Base-by-base conservation (phyloP, 129 eudicot genomes). In the Sambucus nigra region DNA sequence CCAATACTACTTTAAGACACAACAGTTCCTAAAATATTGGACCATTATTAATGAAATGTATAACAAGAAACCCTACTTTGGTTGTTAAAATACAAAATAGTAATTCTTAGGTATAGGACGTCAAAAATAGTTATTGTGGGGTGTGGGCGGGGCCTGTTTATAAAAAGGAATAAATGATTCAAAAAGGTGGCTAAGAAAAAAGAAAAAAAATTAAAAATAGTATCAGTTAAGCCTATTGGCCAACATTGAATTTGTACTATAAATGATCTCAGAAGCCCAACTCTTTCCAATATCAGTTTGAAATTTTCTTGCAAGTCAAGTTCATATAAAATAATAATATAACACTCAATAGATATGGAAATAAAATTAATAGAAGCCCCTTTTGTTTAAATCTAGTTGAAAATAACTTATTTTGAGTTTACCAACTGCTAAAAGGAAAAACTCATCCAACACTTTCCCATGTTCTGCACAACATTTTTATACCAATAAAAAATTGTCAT, bases 221-320 rank as follows among this genome's bases (percentile, higher is more conserved):
- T n/a, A 35, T 64, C 51, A 57, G 55, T 69, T 61, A n/a, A 25
- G 64, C 63, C 57, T 76, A 61, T 54, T 69, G 53, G 77, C 75
- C 71, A 68, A 52, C 70, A 74, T 69, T 53, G 84, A 69, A 33
- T 80, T 91, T 73, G 95, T 76, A 54, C 99, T 76, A 12, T 80
- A 69, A 58, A 70, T 72, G 50, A 91, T 79, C 73, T 91, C 99
- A n/a, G 95, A 94, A 8, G 99, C 99, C 99, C 99, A 91, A 48
- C 75, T 86, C 71, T 91, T 91, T 26, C 99, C 99, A 4, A 80
- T 66, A 32, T 86, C 95, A 24, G 99, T 91, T 71, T 91, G 95
- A 68, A 91, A 67, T 70, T 91, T 91, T 17, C 99, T 95, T 91
- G 69, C 73, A 68, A 10, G n/a, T 20, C 10, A 22, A 47, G 47